A percentile compares a stretch with the other conserved stretches of the same genome.
These are phyloP conservation scores for Fusarium sp. DNA, from an alignment of 2,329 filamentous ascomycete species.

Conservation along the genomic window DNA sequence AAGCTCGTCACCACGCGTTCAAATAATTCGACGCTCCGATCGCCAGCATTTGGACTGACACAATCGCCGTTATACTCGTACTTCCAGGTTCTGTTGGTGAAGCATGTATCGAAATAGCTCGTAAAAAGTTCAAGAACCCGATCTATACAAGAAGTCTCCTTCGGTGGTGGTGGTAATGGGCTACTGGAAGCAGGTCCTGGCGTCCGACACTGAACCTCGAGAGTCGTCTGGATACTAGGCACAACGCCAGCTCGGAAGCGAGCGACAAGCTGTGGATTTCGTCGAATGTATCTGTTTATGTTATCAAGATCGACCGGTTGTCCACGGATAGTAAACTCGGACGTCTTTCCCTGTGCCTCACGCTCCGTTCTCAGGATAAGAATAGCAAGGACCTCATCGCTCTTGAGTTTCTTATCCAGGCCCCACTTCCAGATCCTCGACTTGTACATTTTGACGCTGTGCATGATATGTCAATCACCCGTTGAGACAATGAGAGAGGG, in stretches of 20 bases:
- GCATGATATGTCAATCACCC: background rate
- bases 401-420: slow-evolving; percentile 57
- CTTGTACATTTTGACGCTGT: slow-evolving; percentile 58
- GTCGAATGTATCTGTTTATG: slow-evolving; percentile 55
- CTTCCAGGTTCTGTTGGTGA: slow-evolving; percentile 46
- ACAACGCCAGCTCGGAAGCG: slow-evolving; percentile 48
- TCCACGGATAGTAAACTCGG: slow-evolving; percentile 54
- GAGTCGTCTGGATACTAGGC: slow-evolving; percentile 48
- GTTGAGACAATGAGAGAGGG: background rate
- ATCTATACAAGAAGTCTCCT: slow-evolving; percentile 44
- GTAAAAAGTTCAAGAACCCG: slow-evolving; percentile 46
- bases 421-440: slow-evolving; percentile 57
- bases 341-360: slow-evolving; percentile 50
- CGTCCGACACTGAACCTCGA: slow-evolving; percentile 51
- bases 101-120: slow-evolving; percentile 48
- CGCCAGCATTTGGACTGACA: slow-evolving; percentile 35
- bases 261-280: slow-evolving; percentile 52
- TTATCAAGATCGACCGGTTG: slow-evolving; percentile 55
- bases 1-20: slow-evolving; percentile 52
- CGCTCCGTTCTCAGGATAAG: slow-evolving; percentile 54
- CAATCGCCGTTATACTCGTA: slow-evolving; percentile 50
- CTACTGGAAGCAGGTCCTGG: slow-evolving; percentile 43
- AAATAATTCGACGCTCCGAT: slow-evolving; percentile 52
- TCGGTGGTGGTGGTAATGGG: slow-evolving; percentile 38
- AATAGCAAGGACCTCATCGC: slow-evolving; percentile 55